Evolutionary conservation across 2,329 filamentous ascomycete species (phyloP).

Genomic region (Pseudocercospora vitis): DNA sequence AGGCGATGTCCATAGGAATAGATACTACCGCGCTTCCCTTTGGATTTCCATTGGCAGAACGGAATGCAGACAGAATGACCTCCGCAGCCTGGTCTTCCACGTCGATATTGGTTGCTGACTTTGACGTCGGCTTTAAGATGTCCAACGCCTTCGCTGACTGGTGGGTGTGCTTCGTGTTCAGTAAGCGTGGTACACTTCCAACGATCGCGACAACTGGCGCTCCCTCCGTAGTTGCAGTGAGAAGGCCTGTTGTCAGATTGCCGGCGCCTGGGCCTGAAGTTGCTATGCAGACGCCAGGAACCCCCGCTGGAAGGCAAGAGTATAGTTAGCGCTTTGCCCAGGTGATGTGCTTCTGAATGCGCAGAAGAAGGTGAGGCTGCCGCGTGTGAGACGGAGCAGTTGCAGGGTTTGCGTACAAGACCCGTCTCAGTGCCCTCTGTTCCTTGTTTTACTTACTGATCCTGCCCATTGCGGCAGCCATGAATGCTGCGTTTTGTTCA

Average conservation of each 20-base stretch:
- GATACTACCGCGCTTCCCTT: slow-evolving; percentile 48
- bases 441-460: no score
- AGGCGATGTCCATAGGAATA: slow-evolving; percentile 49
- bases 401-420: no score
- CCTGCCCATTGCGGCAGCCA: slow-evolving; percentile 49
- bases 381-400: no score
- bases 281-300: slow-evolving; percentile 49
- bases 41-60: slow-evolving; percentile 44
- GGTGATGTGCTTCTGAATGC: no score
- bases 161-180: slow-evolving; percentile 50
- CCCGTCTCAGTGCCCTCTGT: no score
- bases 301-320: no score
- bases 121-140: slow-evolving; percentile 48
- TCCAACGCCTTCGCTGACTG: slow-evolving; percentile 49
- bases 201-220: slow-evolving; percentile 52
- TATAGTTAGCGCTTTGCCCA: no score
- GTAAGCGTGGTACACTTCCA: slow-evolving; percentile 48
- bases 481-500: slow-evolving; percentile 54
- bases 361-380: no score
- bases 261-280: slow-evolving; percentile 51
- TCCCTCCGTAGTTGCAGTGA: slow-evolving; percentile 37
- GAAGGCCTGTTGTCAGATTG: slow-evolving; percentile 38
- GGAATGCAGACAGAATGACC: slow-evolving; percentile 49
- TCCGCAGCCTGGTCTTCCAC: slow-evolving; percentile 52
- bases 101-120: slow-evolving; percentile 45